phyloP scores from a whole-genome alignment of 257 asterid species.

The Knoxia roxburghii region DNA sequence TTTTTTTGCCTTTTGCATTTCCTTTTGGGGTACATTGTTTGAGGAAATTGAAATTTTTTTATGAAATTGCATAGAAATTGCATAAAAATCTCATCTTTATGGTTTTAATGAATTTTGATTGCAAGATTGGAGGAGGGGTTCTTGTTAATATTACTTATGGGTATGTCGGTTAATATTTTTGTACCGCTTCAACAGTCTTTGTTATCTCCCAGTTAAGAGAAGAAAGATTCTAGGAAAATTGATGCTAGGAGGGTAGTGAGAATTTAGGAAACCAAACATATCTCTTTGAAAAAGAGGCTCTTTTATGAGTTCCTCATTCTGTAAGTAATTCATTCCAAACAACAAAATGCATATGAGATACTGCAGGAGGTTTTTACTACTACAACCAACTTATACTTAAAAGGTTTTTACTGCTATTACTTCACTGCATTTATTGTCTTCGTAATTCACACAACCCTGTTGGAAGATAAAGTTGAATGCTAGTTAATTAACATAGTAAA shows the following conservation, averaged over 20 bases:
- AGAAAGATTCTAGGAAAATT: neutral
- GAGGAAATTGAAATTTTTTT: slow-evolving; percentile 25
- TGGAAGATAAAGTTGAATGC: too few relatives aligned
- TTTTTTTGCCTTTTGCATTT: neutral
- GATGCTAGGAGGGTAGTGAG: neutral
- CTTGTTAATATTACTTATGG: neutral
- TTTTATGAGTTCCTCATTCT: neutral
- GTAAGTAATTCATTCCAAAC: too few relatives aligned
- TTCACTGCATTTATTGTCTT: too few relatives aligned
- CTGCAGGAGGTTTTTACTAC: too few relatives aligned
- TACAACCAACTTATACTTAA: too few relatives aligned
- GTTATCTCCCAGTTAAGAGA: neutral
- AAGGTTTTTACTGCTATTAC: too few relatives aligned
- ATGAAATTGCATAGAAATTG: too few relatives aligned
- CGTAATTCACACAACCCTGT: too few relatives aligned
- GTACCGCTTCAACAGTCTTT: neutral
- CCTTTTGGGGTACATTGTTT: slow-evolving; percentile 7
- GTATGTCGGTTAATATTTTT: neutral
- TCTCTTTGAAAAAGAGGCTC: slow-evolving; percentile 5
- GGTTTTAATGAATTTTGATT: neutral
- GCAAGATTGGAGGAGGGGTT: slow-evolving; percentile 8
- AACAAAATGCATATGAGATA: too few relatives aligned
- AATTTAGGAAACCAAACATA: neutral
- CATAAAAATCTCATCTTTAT: slow-evolving; percentile 3
- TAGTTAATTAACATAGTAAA: too few relatives aligned